phyloP scores from a whole-genome alignment of 176 grass and related monocot species.

The Melocanna baccifera region DNA sequence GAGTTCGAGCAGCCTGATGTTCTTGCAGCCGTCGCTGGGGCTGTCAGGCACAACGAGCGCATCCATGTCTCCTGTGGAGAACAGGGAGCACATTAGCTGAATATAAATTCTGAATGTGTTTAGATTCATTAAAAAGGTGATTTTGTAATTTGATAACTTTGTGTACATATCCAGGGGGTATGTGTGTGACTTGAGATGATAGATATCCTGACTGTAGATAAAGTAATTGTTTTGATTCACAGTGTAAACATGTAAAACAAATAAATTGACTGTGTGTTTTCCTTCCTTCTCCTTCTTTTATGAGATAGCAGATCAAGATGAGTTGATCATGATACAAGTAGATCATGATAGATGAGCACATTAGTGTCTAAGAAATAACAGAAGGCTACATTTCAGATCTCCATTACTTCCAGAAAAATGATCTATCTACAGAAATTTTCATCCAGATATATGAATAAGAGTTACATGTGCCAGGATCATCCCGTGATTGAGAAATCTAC shows the following conservation, averaged over 20 bases:
- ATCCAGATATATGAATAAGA: background rate
- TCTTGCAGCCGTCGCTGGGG: conserved; percentile 42
- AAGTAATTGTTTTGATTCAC: background rate
- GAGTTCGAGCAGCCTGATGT: conserved; percentile 36
- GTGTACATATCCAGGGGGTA: background rate
- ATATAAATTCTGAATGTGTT: conserved; percentile 3
- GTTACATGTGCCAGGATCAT: background rate
- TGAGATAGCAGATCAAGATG: background rate
- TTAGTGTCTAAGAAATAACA: background rate
- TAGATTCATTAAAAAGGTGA: background rate
- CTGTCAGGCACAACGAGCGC: conserved; percentile 45
- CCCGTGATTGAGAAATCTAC: background rate
- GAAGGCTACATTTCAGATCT: background rate
- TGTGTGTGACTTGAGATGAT: background rate
- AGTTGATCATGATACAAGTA: background rate
- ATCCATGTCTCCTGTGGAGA: conserved; percentile 46
- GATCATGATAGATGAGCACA: background rate
- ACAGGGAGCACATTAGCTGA: conserved; percentile 32
- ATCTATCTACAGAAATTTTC: background rate
- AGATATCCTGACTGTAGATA: conserved; percentile 21
- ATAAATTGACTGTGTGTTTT: background rate
- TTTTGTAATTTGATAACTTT: conserved; percentile 18
- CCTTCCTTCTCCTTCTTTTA: background rate
- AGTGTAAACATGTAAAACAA: conserved; percentile 10
- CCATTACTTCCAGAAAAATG: background rate